Evolutionary conservation across 176 grass and related monocot species (phyloP).

Genomic region (Zizania latifolia): DNA sequence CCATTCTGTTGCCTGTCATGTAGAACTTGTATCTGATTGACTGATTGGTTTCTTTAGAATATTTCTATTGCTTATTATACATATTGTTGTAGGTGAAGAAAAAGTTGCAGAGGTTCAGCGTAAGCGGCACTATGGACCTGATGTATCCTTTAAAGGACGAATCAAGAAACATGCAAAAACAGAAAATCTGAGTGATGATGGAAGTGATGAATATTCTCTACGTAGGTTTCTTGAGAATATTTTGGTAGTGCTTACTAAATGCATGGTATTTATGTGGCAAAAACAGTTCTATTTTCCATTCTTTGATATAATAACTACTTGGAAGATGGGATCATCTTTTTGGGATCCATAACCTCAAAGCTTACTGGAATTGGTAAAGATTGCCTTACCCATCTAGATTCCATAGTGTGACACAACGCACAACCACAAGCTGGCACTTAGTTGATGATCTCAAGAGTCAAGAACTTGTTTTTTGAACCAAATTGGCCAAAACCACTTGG

Average conservation of each 20-base stretch:
- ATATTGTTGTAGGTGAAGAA: conserved; percentile 60
- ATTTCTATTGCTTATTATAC: not conserved
- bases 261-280: not conserved
- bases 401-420: not conserved
- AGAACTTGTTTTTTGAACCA: not conserved
- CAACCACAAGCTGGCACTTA: not conserved
- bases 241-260: not conserved
- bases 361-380: not conserved
- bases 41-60: not conserved
- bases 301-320: not conserved
- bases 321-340: conserved; percentile 17
- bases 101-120: conserved; percentile 53
- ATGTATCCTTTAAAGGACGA: conserved; percentile 65
- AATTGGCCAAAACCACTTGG: not conserved
- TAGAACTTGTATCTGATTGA: not conserved
- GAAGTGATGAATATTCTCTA: conserved; percentile 53
- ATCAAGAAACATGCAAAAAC: conserved; percentile 65
- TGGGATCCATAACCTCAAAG: not conserved
- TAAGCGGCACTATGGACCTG: conserved; percentile 64
- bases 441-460: not conserved
- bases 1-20: not conserved
- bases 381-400: not conserved
- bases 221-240: conserved; percentile 41
- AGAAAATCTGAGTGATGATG: conserved; percentile 55
- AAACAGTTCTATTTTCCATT: not conserved